Evolutionary conservation across 2,329 filamentous ascomycete species (phyloP).

Genomic region (Stylonectria norvegica): DNA sequence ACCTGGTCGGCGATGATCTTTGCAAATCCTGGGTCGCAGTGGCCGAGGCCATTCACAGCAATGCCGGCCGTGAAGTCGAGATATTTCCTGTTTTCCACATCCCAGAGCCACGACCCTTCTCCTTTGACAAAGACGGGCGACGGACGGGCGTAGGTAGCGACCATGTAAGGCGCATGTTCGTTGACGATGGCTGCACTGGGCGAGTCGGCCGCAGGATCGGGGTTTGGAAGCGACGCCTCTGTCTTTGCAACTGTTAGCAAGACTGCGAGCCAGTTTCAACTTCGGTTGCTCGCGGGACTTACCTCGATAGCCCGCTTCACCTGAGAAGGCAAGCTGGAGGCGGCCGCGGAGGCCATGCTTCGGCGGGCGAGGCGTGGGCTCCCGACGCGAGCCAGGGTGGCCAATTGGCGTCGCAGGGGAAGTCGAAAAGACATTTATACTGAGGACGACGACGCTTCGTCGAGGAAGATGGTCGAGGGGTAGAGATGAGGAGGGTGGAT

Average conservation of each 20-base stretch:
- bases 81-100: slow-evolving; percentile 83
- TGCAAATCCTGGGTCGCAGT: slow-evolving; percentile 77
- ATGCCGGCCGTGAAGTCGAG: slow-evolving; percentile 95
- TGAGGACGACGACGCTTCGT: neutral
- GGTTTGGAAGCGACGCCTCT: slow-evolving; percentile 51
- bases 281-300: slow-evolving; percentile 7
- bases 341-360: slow-evolving; percentile 33
- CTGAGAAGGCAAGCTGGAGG: slow-evolving; percentile 18
- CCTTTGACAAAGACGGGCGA: slow-evolving; percentile 86
- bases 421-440: slow-evolving; percentile 40
- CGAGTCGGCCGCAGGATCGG: slow-evolving; percentile 72
- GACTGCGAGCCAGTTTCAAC: neutral
- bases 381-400: slow-evolving; percentile 22
- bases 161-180: slow-evolving; percentile 82
- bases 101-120: slow-evolving; percentile 83
- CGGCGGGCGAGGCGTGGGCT: slow-evolving; percentile 29
- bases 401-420: slow-evolving; percentile 38
- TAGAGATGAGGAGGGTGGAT: neutral
- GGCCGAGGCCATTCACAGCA: slow-evolving; percentile 88
- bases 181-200: slow-evolving; percentile 70
- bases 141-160: slow-evolving; percentile 89
- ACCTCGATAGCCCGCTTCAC: slow-evolving; percentile 36
- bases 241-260: slow-evolving; percentile 10
- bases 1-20: slow-evolving; percentile 76
- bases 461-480: neutral